Evolutionary conservation across 768 basidiomycete genomes (phyloP).

Genomic region (Termitomyces heimii): DNA sequence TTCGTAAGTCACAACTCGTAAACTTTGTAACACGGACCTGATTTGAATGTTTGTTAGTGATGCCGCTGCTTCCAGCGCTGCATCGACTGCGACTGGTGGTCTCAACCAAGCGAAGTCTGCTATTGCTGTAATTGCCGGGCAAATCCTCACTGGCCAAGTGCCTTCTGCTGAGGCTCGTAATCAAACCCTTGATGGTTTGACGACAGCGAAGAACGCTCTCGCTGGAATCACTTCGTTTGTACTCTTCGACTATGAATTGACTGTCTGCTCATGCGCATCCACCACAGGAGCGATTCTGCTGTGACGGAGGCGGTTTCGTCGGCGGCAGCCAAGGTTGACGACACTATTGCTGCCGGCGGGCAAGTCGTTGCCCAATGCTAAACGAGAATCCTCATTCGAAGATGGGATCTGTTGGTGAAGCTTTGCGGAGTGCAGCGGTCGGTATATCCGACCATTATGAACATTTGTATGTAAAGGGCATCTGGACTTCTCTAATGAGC

Average conservation of each 20-base stretch:
- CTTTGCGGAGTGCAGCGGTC: background rate
- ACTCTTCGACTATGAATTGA: background rate
- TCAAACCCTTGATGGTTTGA: slow-evolving; percentile 16
- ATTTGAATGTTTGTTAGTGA: slow-evolving; percentile 11
- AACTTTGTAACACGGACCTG: background rate
- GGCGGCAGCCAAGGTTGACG: slow-evolving; percentile 14
- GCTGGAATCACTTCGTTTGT: slow-evolving; percentile 18
- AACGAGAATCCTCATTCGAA: background rate
- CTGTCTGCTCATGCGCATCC: background rate
- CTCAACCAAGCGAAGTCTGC: slow-evolving; percentile 18
- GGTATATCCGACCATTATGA: background rate
- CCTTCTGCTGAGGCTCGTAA: slow-evolving; percentile 19
- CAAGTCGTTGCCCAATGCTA: slow-evolving; percentile 17
- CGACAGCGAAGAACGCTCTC: slow-evolving; percentile 16
- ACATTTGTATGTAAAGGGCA: background rate
- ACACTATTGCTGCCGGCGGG: slow-evolving; percentile 17
- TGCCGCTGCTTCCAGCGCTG: slow-evolving; percentile 14
- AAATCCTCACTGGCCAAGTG: slow-evolving; percentile 13
- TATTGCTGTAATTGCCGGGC: slow-evolving; percentile 18
- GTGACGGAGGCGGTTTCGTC: slow-evolving; percentile 14
- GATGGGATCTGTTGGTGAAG: background rate
- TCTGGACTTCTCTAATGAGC: background rate
- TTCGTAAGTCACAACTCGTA: slow-evolving; percentile 4
- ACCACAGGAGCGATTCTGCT: slow-evolving; percentile 15
- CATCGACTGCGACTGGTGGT: slow-evolving; percentile 15